Evolutionary conservation across 2,329 filamentous ascomycete species (phyloP).

Genomic region (Talaromyces funiculosus): DNA sequence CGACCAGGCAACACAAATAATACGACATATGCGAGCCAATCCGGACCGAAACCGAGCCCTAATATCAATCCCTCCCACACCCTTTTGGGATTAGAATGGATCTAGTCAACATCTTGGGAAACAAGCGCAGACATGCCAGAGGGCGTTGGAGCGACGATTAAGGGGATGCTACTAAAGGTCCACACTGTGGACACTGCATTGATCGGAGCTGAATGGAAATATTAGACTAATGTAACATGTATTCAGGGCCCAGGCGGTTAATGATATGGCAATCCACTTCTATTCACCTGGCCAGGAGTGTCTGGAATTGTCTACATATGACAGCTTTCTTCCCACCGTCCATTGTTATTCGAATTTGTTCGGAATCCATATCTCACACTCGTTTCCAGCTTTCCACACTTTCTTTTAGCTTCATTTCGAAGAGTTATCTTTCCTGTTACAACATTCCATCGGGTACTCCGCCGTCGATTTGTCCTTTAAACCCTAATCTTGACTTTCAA

Average conservation of each 20-base stretch:
- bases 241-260: neutral
- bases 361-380: neutral
- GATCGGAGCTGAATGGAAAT: neutral
- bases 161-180: neutral
- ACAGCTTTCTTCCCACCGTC: neutral
- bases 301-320: neutral
- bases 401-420: neutral
- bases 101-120: neutral
- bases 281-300: neutral
- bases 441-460: neutral
- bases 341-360: neutral
- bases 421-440: neutral
- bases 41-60: neutral
- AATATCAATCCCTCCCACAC: neutral
- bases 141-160: neutral
- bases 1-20: neutral
- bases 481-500: neutral
- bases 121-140: too few relatives aligned
- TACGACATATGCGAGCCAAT: neutral
- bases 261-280: neutral
- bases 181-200: neutral
- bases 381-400: neutral
- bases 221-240: neutral
- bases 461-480: neutral
- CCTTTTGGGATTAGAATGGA: neutral